phyloP scores from a whole-genome alignment of 768 basidiomycete genomes.

The Filobasidium floriforme region DNA sequence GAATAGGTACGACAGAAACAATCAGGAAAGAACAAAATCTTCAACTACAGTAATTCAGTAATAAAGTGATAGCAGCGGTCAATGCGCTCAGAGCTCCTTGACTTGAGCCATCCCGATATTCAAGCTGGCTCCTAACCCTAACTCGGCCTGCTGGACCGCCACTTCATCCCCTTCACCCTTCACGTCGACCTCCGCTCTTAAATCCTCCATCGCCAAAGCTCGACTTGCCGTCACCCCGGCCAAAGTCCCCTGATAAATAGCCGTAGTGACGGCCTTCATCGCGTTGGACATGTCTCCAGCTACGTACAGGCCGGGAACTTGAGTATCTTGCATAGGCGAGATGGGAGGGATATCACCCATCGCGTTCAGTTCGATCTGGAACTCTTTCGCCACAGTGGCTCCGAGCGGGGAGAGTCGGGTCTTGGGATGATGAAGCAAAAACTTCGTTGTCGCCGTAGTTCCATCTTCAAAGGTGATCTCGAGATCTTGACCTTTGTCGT shows the following conservation, averaged over 20 bases:
- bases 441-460: neutral
- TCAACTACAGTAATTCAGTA: too few species aligned
- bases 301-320: constrained; percentile 4
- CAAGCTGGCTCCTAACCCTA: neutral
- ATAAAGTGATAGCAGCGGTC: too few species aligned
- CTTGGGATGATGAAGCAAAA: neutral
- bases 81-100: too few species aligned
- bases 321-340: constrained; percentile 4
- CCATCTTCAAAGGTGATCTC: constrained; percentile 4
- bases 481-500: neutral
- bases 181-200: neutral
- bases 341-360: constrained; percentile 7
- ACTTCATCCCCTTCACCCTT: neutral
- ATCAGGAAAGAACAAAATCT: too few species aligned
- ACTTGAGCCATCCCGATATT: neutral
- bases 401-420: neutral
- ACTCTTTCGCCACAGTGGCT: neutral
- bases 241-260: neutral
- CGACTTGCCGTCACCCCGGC: constrained; percentile 3
- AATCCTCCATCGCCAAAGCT: constrained; percentile 15
- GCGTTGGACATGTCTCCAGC: constrained; percentile 10
- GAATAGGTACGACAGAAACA: too few species aligned
- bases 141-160: neutral
- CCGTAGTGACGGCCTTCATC: constrained; percentile 9
- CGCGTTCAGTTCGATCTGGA: neutral